Percentiles rank a stretch among this genome's conserved stretches.
These are phyloP conservation scores for Ceratobasidium papillatum DNA, from an alignment of 1,284 basidiomycete species.

Conservation along the genomic window DNA sequence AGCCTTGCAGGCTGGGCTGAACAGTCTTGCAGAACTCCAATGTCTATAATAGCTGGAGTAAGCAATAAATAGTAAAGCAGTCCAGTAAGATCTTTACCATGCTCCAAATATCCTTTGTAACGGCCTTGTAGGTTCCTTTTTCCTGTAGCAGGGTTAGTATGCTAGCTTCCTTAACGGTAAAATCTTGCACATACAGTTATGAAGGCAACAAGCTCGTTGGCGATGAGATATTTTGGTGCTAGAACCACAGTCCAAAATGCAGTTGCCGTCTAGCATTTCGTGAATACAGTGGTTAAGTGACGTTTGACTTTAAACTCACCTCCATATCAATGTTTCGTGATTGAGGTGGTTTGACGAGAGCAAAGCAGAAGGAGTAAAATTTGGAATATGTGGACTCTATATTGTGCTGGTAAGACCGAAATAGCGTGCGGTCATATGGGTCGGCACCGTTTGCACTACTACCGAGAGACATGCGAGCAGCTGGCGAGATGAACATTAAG, in stretches of 20 bases:
- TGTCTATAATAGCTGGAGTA: conserved; percentile 57
- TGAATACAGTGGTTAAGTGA: neutral
- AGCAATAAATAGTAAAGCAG: conserved; percentile 39
- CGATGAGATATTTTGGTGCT: conserved; percentile 67
- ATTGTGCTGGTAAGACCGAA: conserved; percentile 59
- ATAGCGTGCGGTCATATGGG: conserved; percentile 63
- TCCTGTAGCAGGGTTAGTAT: conserved; percentile 55
- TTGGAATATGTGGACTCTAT: conserved; percentile 63
- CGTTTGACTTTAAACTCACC: conserved; percentile 53
- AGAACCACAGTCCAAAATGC: conserved; percentile 79
- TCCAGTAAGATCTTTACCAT: conserved; percentile 63
- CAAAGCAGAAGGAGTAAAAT: conserved; percentile 74
- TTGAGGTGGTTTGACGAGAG: conserved; percentile 69
- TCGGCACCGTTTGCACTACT: conserved; percentile 49
- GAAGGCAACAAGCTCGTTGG: conserved; percentile 68
- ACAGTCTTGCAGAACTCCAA: conserved; percentile 75
- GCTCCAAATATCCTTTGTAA: conserved; percentile 83
- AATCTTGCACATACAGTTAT: conserved; percentile 61
- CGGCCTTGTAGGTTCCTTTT: conserved; percentile 70
- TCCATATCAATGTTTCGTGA: conserved; percentile 81
- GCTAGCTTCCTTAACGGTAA: conserved; percentile 4
- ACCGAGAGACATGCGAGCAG: conserved; percentile 24
- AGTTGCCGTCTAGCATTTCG: conserved; percentile 62
- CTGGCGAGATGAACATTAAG: neutral
- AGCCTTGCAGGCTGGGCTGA: conserved; percentile 65